Conservation (phyloP, 2,329 filamentous ascomycete species). For the Aureobasidium melanogenum region DNA sequence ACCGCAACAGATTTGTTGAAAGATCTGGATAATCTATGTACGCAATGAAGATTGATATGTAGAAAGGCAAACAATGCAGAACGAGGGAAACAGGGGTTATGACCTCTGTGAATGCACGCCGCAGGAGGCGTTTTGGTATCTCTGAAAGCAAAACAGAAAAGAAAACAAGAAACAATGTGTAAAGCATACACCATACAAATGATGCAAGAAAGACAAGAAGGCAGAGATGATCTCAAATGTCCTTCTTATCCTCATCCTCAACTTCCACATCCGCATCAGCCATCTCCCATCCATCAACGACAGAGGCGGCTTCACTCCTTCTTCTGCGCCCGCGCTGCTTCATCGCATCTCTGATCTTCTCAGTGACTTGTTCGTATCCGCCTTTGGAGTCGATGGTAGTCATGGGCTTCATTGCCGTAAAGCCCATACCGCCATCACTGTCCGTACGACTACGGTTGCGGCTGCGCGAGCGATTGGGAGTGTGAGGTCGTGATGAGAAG, state of each 20-base stretch:
- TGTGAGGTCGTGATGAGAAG: constrained; percentile 82
- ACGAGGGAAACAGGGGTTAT: too few relatives aligned
- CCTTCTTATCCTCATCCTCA: constrained; percentile 14
- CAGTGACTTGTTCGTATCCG: constrained; percentile 72
- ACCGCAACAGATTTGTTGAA: too few relatives aligned
- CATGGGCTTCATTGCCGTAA: constrained; percentile 61
- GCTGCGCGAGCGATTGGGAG: constrained; percentile 63
- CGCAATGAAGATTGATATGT: background rate
- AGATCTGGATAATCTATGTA: too few relatives aligned
- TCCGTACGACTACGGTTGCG: constrained; percentile 54
- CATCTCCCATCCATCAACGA: constrained; percentile 20
- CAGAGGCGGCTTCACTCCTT: constrained; percentile 29
- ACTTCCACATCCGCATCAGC: constrained; percentile 16
- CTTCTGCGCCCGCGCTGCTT: constrained; percentile 60
- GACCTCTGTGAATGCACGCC: background rate
- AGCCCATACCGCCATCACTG: constrained; percentile 36
- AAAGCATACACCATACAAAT: background rate
- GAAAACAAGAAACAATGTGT: background rate
- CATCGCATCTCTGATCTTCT: constrained; percentile 80
- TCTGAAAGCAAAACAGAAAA: background rate
- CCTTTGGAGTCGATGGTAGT: constrained; percentile 58
- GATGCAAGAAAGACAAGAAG: background rate
- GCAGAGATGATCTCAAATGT: background rate
- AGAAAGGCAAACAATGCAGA: background rate
- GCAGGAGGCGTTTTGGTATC: background rate